Evolutionary conservation across 1,139 yeast genomes (phyloP).

Genomic region (Debaryomycetaceae sp.): DNA sequence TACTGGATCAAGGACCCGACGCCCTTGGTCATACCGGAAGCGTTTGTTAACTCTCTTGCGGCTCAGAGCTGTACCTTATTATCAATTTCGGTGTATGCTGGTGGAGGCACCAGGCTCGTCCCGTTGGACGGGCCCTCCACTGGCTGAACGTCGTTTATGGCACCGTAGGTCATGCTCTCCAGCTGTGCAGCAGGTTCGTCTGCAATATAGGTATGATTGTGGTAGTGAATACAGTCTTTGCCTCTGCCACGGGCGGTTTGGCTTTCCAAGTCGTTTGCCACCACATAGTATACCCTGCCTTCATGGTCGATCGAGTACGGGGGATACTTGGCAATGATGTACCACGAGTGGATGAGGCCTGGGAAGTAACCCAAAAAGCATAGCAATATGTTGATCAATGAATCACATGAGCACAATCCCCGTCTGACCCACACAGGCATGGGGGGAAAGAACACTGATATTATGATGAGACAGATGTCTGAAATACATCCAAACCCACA

Average conservation of each 20-base stretch:
- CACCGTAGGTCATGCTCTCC: conserved; percentile 18
- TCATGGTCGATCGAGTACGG: conserved; percentile 20
- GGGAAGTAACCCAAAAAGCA: conserved; percentile 64
- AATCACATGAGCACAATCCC: conserved; percentile 61
- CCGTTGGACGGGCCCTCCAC: conserved; percentile 10
- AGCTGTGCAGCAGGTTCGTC: conserved; percentile 9
- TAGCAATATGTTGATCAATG: conserved; percentile 55
- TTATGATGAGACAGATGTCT: conserved; percentile 54
- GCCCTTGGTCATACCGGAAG: too few relatives aligned
- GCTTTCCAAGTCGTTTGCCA: conserved; percentile 31
- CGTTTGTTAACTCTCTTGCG: too few relatives aligned
- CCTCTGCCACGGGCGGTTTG: conserved; percentile 12
- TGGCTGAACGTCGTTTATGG: conserved; percentile 15
- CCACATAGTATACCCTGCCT: conserved; percentile 30
- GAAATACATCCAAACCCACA: conserved; percentile 27
- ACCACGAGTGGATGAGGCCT: conserved; percentile 67
- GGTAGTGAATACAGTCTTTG: conserved; percentile 21
- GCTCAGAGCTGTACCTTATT: conserved; percentile 3
- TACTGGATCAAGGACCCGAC: too few relatives aligned
- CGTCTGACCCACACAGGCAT: conserved; percentile 68
- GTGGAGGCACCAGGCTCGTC: conserved; percentile 18
- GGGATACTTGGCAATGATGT: conserved; percentile 52
- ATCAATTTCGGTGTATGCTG: conserved; percentile 36
- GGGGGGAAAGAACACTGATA: conserved; percentile 67
- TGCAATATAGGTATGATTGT: conserved; percentile 10